Base-by-base conservation (phyloP, 2,329 filamentous ascomycete genomes). In the Clathrospora elynae region DNA sequence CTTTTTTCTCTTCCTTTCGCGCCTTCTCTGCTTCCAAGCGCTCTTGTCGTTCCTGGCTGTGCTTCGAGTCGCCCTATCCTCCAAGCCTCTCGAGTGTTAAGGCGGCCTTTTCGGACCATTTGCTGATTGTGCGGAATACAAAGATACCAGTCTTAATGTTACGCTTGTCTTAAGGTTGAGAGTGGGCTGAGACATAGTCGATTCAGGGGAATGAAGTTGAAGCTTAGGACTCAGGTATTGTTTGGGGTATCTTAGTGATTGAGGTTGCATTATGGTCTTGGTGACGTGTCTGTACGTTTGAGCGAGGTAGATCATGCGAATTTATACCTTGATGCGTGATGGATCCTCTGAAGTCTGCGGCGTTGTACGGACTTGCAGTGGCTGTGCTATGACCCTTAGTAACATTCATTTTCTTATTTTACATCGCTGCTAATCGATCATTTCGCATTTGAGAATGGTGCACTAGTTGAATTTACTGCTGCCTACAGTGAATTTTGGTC, bases 41-140 rank as follows among this genome's bases (percentile, higher is more conserved):
- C 17, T 8, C n/a, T 11, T 42, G 18, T 10, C 18, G 31, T 11
- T 31, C 23, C 3, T 17, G 17, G 10, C 17, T 9, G 9, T 33
- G 28, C 13, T 23, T 38, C 26, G 18, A 38, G 4, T 10, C 17
- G 1, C 28, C 22, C 23, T 44, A 12, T 8, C 22, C n/a, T 11
- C 33, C 41, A 25, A 34, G 35, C 13, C 39, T 44, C 34, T 44
- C 34, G 2, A 33, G 41, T 23, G 41, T 38, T 23, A 34, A 29
- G 6, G 29, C 34, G 12, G 41, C 41, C 19, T 44, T 44, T 6
- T 44, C 41, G 5, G 35, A 28, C 35, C 41, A 39, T 29, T 34
- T 44, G n/a, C 35, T 34, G 13, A 44, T 12, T 3, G 29, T 44
- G 5, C 24, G 35, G 3, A 44, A 29, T 7, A 16, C 41, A 3